phyloP scores from a whole-genome alignment of 345 rosid species.

The Salix exigua region DNA sequence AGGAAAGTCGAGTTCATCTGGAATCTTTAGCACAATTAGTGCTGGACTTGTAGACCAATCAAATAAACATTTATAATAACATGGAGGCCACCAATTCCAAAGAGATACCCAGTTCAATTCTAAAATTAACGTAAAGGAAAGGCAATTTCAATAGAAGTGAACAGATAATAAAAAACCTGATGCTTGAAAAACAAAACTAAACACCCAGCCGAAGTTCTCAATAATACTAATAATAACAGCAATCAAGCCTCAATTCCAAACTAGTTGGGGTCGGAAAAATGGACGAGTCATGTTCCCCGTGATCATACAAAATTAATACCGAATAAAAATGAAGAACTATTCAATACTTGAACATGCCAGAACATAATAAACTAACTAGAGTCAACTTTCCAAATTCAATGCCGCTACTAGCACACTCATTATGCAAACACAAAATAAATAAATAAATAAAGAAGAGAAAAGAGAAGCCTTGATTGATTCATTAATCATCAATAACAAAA shows the following conservation, averaged over 20 bases:
- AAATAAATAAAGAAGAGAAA: background rate
- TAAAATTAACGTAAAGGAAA: background rate
- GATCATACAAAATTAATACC: background rate
- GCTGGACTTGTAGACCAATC: background rate
- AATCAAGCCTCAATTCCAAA: background rate
- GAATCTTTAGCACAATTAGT: background rate
- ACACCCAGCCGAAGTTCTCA: background rate
- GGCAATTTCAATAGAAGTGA: background rate
- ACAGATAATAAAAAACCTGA: background rate
- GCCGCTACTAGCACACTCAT: background rate
- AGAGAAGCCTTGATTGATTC: conserved; percentile 13
- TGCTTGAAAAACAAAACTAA: background rate
- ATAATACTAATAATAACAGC: background rate
- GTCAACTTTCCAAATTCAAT: background rate
- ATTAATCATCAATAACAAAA: conserved; percentile 20
- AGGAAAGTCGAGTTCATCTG: too few relatives aligned
- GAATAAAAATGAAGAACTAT: background rate
- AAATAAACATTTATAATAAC: conserved; percentile 1
- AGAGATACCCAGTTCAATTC: background rate
- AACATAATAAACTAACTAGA: background rate
- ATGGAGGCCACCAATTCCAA: background rate
- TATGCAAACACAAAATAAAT: background rate
- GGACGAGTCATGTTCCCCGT: background rate
- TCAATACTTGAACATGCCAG: background rate
- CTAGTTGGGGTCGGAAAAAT: background rate